Percentiles rank a stretch among this genome's conserved stretches.
These are phyloP conservation scores for Coemansia sp. DNA, from an alignment of 371 early-diverging fungal species.

Conservation along the genomic window DNA sequence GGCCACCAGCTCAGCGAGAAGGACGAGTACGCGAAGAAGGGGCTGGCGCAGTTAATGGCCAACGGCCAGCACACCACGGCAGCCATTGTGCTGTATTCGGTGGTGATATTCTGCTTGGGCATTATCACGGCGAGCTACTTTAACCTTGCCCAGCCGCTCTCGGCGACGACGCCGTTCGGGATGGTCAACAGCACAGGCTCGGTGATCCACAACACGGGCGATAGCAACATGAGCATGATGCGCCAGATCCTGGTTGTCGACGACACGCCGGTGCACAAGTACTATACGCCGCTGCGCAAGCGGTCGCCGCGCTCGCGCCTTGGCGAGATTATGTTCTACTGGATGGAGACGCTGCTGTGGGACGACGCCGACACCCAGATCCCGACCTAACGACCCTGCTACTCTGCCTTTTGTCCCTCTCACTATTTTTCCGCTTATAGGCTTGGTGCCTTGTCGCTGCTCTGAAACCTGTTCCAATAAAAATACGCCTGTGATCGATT, in stretches of 20 bases:
- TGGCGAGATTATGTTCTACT: constrained; percentile 49
- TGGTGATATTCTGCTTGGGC: constrained; percentile 48
- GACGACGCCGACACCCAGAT: constrained; percentile 40
- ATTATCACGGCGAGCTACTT: constrained; percentile 49
- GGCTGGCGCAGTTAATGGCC: constrained; percentile 25
- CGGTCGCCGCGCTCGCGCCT: constrained; percentile 41
- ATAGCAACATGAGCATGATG: constrained; percentile 33
- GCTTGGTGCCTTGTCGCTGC: no score
- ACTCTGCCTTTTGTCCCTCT: neutral
- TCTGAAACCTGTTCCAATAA: no score
- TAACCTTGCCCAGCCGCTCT: constrained; percentile 38
- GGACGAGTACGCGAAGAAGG: constrained; percentile 5
- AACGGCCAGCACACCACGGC: constrained; percentile 45
- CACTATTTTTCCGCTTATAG: no score
- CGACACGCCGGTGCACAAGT: constrained; percentile 38
- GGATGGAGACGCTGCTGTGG: constrained; percentile 51
- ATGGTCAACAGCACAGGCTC: constrained; percentile 29
- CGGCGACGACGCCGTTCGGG: constrained; percentile 24
- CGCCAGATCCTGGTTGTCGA: constrained; percentile 49
- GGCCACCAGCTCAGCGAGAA: constrained; percentile 10
- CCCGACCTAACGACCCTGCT: constrained; percentile 23
- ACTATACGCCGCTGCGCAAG: constrained; percentile 44
- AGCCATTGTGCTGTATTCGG: constrained; percentile 42
- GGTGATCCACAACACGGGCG: constrained; percentile 5
- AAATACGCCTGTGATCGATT: no score